Evolutionary conservation across 2,329 filamentous ascomycete genomes (phyloP).

Genomic region (Lasiodiplodia sp.): DNA sequence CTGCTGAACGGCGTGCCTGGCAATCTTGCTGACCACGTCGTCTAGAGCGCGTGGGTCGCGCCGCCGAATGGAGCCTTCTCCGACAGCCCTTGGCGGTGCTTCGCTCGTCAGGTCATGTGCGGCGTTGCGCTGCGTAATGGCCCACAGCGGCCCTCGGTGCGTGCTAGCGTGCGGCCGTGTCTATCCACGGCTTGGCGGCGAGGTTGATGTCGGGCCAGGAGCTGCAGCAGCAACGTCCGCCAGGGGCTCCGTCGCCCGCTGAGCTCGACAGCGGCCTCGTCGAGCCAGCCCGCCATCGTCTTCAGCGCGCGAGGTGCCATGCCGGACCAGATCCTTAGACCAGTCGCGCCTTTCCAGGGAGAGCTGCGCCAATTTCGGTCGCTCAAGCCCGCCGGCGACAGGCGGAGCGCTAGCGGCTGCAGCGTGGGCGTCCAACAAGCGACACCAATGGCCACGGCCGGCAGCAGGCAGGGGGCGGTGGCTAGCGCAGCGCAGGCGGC

Average conservation of each 20-base stretch:
- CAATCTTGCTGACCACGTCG: constrained; percentile 28
- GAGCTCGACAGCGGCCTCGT: background rate
- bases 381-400: constrained; percentile 24
- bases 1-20: constrained; percentile 25
- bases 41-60: constrained; percentile 23
- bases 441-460: constrained; percentile 14
- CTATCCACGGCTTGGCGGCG: constrained; percentile 16
- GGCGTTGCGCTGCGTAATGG: constrained; percentile 30
- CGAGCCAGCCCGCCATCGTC: background rate
- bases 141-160: constrained; percentile 13
- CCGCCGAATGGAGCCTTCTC: constrained; percentile 16
- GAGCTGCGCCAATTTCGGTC: constrained; percentile 22
- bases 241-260: background rate
- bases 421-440: constrained; percentile 22
- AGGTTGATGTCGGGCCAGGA: background rate
- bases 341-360: constrained; percentile 18
- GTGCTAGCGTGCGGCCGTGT: constrained; percentile 22
- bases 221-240: constrained; percentile 21
- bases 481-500: constrained; percentile 14
- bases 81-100: constrained; percentile 16
- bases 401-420: constrained; percentile 23
- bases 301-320: constrained; percentile 19
- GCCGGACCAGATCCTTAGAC: constrained; percentile 19
- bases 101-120: constrained; percentile 29
- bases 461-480: constrained; percentile 10